A percentile compares a stretch with the other conserved stretches of the same genome.
Evolutionary conservation across 495 filamentous ascomycete genomes (phyloP).

Genomic region (Penicillium lividum): DNA sequence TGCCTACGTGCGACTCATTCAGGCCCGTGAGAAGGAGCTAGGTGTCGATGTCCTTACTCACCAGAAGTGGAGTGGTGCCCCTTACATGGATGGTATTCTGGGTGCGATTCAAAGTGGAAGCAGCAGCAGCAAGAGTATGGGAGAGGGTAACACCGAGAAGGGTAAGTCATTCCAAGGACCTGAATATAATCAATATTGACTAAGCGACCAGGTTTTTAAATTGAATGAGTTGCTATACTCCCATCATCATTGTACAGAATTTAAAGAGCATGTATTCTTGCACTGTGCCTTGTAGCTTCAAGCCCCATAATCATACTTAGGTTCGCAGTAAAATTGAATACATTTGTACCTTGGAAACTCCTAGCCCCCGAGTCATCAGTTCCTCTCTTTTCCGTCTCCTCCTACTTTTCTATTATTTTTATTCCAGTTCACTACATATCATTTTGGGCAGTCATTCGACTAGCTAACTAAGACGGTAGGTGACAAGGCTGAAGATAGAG

Average conservation of each 20-base stretch:
- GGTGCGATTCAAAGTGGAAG: conserved; percentile 92
- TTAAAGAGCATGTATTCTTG: too few species aligned
- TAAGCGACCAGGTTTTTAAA: background rate
- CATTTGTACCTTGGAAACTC: too few species aligned
- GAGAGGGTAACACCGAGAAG: conserved; percentile 75
- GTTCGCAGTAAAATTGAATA: too few species aligned
- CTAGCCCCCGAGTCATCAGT: too few species aligned
- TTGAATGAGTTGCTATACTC: background rate
- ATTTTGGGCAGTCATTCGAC: too few species aligned
- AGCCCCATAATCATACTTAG: too few species aligned
- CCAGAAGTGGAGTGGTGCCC: conserved; percentile 96
- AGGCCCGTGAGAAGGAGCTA: conserved; percentile 84
- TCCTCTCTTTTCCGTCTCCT: too few species aligned
- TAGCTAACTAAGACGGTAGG: too few species aligned
- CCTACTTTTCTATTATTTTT: too few species aligned
- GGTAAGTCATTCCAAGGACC: conserved; percentile 31
- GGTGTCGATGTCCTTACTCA: conserved; percentile 95
- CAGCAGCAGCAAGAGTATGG: conserved; percentile 78
- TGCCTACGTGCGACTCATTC: conserved; percentile 90
- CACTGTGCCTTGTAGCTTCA: too few species aligned
- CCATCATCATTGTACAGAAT: background rate
- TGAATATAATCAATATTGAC: background rate
- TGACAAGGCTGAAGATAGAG: too few species aligned
- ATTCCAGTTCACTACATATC: too few species aligned
- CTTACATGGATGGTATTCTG: conserved; percentile 89